Conservation (phyloP, 805 yeast species). For the Clavispora santaluciae region DNA sequence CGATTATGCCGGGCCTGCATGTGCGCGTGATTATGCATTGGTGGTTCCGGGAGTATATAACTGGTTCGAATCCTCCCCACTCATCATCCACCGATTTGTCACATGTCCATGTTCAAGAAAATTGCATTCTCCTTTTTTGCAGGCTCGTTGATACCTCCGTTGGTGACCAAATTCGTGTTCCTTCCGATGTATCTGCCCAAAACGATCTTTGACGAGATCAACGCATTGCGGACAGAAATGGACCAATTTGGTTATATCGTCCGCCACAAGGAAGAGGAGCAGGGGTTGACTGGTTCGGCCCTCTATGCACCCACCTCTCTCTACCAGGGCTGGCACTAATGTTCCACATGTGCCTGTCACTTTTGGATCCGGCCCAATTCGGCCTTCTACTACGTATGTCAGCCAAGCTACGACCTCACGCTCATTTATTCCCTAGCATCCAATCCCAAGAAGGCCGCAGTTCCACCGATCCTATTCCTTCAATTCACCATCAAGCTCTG, state of each 20-base stretch:
- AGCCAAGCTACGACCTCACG: too few relatives aligned
- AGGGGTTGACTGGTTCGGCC: constrained; percentile 25
- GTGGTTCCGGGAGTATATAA: neutral
- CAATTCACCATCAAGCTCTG: constrained; percentile 7
- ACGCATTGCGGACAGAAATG: constrained; percentile 25
- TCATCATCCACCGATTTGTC: neutral
- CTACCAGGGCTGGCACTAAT: constrained; percentile 17
- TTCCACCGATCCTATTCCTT: constrained; percentile 13
- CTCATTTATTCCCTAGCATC: neutral
- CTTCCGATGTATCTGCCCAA: constrained; percentile 21
- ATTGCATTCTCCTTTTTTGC: constrained; percentile 13
- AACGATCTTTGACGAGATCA: constrained; percentile 24
- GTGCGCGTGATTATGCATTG: neutral
- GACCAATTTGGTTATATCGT: constrained; percentile 35
- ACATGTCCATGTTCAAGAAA: neutral
- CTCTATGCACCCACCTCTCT: constrained; percentile 25
- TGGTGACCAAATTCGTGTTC: constrained; percentile 23
- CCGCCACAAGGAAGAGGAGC: constrained; percentile 25
- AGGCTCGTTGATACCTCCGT: constrained; percentile 28
- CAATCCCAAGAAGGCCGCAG: neutral
- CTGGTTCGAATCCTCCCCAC: neutral
- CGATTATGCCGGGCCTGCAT: neutral
- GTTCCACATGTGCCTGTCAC: too few relatives aligned
- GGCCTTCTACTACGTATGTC: too few relatives aligned
- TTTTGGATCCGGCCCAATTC: too few relatives aligned